Evolutionary conservation across 352 stramenopile genomes (phyloP).

Genomic region (Pythium scleroteichum): DNA sequence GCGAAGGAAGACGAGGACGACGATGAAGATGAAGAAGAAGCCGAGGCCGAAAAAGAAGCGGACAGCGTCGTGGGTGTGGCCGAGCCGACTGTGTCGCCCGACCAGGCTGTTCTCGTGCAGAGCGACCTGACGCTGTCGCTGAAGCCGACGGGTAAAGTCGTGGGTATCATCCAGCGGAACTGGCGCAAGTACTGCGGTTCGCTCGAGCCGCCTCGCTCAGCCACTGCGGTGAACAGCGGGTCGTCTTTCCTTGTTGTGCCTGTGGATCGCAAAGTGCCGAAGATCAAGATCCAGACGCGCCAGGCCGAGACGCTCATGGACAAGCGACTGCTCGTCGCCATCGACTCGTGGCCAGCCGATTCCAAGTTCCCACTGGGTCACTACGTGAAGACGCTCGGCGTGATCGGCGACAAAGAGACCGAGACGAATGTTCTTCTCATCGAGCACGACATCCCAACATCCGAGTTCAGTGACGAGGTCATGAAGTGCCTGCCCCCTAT

Average conservation of each 20-base stretch:
- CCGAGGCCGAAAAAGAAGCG: slow-evolving; percentile 32
- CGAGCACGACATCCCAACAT: slow-evolving; percentile 95
- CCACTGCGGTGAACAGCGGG: slow-evolving; percentile 36
- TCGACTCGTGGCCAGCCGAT: slow-evolving; percentile 93
- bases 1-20: slow-evolving; percentile 48
- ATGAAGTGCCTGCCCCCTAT: slow-evolving; percentile 92
- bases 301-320: slow-evolving; percentile 90
- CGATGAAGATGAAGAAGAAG: slow-evolving; percentile 38
- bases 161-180: slow-evolving; percentile 92
- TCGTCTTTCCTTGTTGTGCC: slow-evolving; percentile 80
- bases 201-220: slow-evolving; percentile 77
- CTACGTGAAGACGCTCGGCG: slow-evolving; percentile 96
- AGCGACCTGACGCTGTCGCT: slow-evolving; percentile 48
- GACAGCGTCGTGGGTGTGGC: slow-evolving; percentile 43
- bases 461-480: slow-evolving; percentile 84
- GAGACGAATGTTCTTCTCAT: slow-evolving; percentile 96
- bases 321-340: slow-evolving; percentile 93
- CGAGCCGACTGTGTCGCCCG: slow-evolving; percentile 63
- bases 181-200: slow-evolving; percentile 95
- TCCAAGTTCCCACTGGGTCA: slow-evolving; percentile 93
- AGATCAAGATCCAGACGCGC: slow-evolving; percentile 94
- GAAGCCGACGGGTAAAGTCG: slow-evolving; percentile 81
- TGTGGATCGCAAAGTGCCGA: slow-evolving; percentile 90
- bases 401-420: slow-evolving; percentile 96
- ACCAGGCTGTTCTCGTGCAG: slow-evolving; percentile 61